Conservation (phyloP, 1,139 yeast genomes). For the Geotrichum aggregatum region DNA sequence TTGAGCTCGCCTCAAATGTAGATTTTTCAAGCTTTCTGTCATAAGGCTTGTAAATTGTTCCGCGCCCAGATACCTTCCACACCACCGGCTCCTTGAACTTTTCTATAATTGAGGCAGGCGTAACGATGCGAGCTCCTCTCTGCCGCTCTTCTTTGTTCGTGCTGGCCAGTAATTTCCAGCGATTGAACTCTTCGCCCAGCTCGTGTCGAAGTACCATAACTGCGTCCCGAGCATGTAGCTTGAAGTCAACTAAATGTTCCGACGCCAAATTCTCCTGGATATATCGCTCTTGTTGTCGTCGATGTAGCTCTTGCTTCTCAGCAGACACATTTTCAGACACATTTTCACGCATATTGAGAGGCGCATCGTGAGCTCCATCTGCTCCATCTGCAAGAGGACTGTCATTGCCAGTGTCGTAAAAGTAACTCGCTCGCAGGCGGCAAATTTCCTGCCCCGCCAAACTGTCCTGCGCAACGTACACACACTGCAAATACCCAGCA, state of each 20-base stretch:
- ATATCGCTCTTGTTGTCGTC: conserved; percentile 54
- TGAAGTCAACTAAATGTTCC: conserved; percentile 5
- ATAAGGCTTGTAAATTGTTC: conserved; percentile 1
- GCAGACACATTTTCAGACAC: too few relatives aligned
- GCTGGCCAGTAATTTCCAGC: conserved; percentile 12
- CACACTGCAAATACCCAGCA: conserved; percentile 53
- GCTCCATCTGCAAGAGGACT: too few relatives aligned
- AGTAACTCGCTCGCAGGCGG: conserved; percentile 19
- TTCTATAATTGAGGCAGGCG: conserved; percentile 20
- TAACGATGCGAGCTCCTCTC: conserved; percentile 4
- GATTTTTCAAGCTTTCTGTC: conserved; percentile 1
- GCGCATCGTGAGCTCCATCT: too few relatives aligned
- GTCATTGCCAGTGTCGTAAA: conserved; percentile 38
- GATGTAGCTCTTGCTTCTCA: conserved; percentile 55
- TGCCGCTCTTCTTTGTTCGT: neutral
- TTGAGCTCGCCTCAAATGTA: too few relatives aligned
- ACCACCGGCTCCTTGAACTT: conserved; percentile 13
- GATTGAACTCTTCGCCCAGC: conserved; percentile 21
- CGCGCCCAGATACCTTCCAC: conserved; percentile 1
- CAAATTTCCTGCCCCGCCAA: conserved; percentile 33
- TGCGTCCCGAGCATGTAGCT: conserved; percentile 43
- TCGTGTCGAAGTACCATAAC: conserved; percentile 26
- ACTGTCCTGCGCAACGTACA: conserved; percentile 47
- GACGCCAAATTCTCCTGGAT: conserved; percentile 37
- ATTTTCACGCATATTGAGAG: too few relatives aligned